A percentile compares a stretch with the other conserved stretches of the same genome.
These are phyloP conservation scores for Suhomyces pyralidae DNA, from an alignment of 805 yeast species.

Conservation along the genomic window DNA sequence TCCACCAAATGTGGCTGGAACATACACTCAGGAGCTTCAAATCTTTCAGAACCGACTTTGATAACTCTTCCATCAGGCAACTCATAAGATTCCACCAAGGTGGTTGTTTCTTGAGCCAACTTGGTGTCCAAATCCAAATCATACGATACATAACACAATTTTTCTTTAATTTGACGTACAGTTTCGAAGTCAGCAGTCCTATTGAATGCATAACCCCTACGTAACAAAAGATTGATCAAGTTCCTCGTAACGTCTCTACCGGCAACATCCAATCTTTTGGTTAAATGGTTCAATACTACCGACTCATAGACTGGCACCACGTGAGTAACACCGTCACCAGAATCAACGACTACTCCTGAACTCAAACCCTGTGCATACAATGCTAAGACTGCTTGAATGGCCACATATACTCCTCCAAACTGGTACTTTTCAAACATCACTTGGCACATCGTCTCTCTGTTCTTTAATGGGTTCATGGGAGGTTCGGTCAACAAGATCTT, in stretches of 20 bases:
- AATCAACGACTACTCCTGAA: conserved; percentile 96
- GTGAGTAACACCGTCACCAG: conserved; percentile 98
- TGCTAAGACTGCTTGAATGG: conserved; percentile 97
- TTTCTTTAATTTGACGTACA: conserved; percentile 96
- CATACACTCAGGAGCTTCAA: conserved; percentile 94
- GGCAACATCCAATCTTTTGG: conserved; percentile 91
- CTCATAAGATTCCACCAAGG: conserved; percentile 86
- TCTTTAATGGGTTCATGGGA: conserved; percentile 92
- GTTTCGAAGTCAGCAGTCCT: conserved; percentile 99
- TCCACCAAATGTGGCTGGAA: conserved; percentile 96
- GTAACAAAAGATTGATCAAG: conserved; percentile 81
- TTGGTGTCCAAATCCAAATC: conserved; percentile 87
- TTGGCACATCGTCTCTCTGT: conserved; percentile 87
- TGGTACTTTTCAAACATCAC: conserved; percentile 89
- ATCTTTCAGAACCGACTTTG: conserved; percentile 92
- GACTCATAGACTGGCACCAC: conserved; percentile 97
- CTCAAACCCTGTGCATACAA: conserved; percentile 95
- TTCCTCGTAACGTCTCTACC: conserved; percentile 98
- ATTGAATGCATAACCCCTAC: conserved; percentile 97
- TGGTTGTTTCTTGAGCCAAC: conserved; percentile 91
- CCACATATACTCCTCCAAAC: conserved; percentile 91
- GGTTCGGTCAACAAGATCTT: conserved; percentile 93
- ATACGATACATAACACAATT: conserved; percentile 90
- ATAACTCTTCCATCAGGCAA: conserved; percentile 95
- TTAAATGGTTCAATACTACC: conserved; percentile 91